Conservation (phyloP, 257 asterid genomes). For the Przewalskia tangutica region DNA sequence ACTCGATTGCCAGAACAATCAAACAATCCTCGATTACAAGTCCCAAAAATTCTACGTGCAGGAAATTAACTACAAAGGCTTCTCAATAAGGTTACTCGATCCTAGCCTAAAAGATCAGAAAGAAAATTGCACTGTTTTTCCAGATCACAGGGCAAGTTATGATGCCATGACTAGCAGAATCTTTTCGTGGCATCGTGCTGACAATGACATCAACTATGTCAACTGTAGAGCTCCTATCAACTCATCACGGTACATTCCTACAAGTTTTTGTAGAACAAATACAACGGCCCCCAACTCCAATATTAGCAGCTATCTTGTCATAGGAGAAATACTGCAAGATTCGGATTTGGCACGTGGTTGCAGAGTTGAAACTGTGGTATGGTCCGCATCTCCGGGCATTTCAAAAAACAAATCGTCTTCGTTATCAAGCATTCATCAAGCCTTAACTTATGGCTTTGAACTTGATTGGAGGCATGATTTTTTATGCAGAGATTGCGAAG, state of each 20-base stretch:
- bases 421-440: not conserved
- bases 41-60: constrained; percentile 28
- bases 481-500: constrained; percentile 12
- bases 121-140: not conserved
- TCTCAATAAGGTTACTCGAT: constrained; percentile 38
- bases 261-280: constrained; percentile 23
- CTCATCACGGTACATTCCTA: constrained; percentile 20
- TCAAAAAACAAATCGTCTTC: not conserved
- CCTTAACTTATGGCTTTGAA: not conserved
- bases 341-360: constrained; percentile 38
- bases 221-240: constrained; percentile 28
- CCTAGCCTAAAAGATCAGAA: constrained; percentile 22
- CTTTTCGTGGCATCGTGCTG: not conserved
- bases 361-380: constrained; percentile 19
- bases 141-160: constrained; percentile 2
- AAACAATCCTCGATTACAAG: constrained; percentile 8
- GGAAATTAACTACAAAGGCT: constrained; percentile 33
- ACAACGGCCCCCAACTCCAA: not conserved
- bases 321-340: constrained; percentile 5
- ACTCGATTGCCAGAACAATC: constrained; percentile 44
- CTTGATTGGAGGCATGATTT: not conserved
- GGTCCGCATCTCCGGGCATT: constrained; percentile 10
- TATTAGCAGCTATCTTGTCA: constrained; percentile 25
- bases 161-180: not conserved
- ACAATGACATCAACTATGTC: constrained; percentile 12